Evolutionary conservation across 176 grass and related monocot genomes (phyloP), one percentile per base, ranked within the genome.

Genomic region (Saccharum spontaneum): DNA sequence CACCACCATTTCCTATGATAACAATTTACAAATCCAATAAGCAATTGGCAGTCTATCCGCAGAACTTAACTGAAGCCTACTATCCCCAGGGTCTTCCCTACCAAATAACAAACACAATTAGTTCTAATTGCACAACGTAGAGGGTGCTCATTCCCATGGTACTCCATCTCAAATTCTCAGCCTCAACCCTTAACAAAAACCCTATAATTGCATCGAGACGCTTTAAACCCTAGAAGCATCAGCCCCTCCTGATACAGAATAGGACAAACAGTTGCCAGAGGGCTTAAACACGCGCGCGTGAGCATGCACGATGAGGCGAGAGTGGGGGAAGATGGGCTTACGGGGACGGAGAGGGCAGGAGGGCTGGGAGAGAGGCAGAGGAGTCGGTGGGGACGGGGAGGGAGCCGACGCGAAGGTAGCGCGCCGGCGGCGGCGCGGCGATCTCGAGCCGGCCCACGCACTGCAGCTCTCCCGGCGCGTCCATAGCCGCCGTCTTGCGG

Each of bases 391-490:
- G 93, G 41, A 96, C 93, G 18, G 97, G 97, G 55, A 98, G 91
- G 74, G 97, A 94, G 44, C 97, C 97, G 38, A 90, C 85, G 67
- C 93, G 94, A 71, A 99, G 84, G 84, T 95, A 99, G 26, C 89
- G 88, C 46, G 92, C 90, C 60, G 90, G 91, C 86, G 92, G 91
- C 57, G 91, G 93, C 71, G 94, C 86, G 13, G 91, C 73, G 60
- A 99, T 85, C 91, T 99, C 93, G 67, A 99, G 83, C 69, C 90
- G 84, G 23, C 97, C 97, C 55, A 99, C 97, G 91, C 97, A 99
- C 86, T 88, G 93, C 73, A 94, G 81, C 50, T 96, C 91, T 44
- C 81, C 88, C 7, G 90, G 84, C 39, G 84, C 84, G 69, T 95
- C 97, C 97, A 99, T 96, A 34, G 84, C 46, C 6, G 45, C 64